Evolutionary conservation across 371 early-diverging fungal species (phyloP).

Genomic region (Rhizopus sp.): DNA sequence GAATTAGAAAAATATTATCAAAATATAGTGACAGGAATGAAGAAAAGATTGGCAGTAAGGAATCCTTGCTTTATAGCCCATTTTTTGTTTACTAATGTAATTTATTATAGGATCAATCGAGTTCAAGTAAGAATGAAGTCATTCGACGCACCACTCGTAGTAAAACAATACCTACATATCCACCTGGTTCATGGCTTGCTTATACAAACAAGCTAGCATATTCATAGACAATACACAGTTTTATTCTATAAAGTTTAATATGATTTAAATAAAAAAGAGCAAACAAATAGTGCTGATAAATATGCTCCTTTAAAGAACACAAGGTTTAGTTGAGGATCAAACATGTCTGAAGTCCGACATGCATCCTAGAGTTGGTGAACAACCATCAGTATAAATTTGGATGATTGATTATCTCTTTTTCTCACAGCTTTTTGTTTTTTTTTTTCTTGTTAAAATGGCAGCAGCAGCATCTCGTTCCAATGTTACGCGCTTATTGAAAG

Average conservation of each 20-base stretch:
- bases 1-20: slow-evolving; percentile 55
- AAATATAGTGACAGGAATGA: slow-evolving; percentile 52
- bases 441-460: slow-evolving; percentile 34
- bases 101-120: slow-evolving; percentile 34
- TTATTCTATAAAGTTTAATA: neutral
- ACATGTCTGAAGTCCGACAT: too few species aligned
- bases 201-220: slow-evolving; percentile 44
- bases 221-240: slow-evolving; percentile 6
- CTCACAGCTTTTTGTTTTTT: slow-evolving; percentile 6
- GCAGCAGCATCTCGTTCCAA: slow-evolving; percentile 51
- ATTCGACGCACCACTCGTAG: slow-evolving; percentile 54
- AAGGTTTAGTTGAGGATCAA: too few species aligned
- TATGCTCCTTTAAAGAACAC: too few species aligned
- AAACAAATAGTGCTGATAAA: too few species aligned
- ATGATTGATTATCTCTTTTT: slow-evolving; percentile 7
- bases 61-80: neutral
- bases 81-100: slow-evolving; percentile 10
- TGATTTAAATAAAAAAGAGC: too few species aligned
- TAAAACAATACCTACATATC: slow-evolving; percentile 32
- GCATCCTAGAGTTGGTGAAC: too few species aligned
- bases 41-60: slow-evolving; percentile 36
- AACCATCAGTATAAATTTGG: too few species aligned
- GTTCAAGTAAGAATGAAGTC: slow-evolving; percentile 33
- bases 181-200: slow-evolving; percentile 44
- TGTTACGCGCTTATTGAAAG: slow-evolving; percentile 48